These are phyloP conservation scores for Jacaranda mimosifolia DNA, from an alignment of 257 asterid species.

Conservation along the genomic window DNA sequence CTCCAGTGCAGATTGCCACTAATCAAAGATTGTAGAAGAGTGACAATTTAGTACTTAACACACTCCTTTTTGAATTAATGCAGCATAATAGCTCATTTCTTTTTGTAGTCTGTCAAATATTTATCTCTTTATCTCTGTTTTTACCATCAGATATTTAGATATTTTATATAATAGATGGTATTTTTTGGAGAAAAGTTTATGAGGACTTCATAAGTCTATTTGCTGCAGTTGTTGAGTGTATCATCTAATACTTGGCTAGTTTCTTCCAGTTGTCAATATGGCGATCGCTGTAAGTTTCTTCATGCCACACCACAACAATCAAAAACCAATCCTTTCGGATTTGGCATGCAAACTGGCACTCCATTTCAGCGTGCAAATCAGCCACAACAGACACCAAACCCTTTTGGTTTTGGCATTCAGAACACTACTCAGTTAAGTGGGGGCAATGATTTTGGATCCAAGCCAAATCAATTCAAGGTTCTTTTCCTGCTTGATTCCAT, in stretches of 20 bases:
- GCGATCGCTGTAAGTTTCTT: slow-evolving; percentile 74
- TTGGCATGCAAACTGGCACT: slow-evolving; percentile 63
- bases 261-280: slow-evolving; percentile 77
- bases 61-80: not conserved
- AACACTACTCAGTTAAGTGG: slow-evolving; percentile 64
- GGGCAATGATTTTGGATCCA: slow-evolving; percentile 58
- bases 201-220: not conserved
- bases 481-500: slow-evolving; percentile 29
- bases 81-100: not conserved
- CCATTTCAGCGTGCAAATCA: slow-evolving; percentile 57
- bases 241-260: slow-evolving; percentile 39
- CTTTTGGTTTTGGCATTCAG: slow-evolving; percentile 82
- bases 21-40: slow-evolving; percentile 1
- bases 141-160: not conserved
- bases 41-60: not conserved
- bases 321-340: slow-evolving; percentile 73
- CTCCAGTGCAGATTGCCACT: not conserved
- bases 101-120: not conserved
- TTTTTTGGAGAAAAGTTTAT: slow-evolving; percentile 15
- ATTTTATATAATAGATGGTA: slow-evolving; percentile 20
- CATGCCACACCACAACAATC: slow-evolving; percentile 69
- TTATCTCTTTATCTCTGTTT: slow-evolving; percentile 5
- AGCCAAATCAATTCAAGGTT: slow-evolving; percentile 78
- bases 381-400: slow-evolving; percentile 68
- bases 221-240: slow-evolving; percentile 3